phyloP scores from a whole-genome alignment of 805 yeast species.

The Deakozyma indianensis region DNA sequence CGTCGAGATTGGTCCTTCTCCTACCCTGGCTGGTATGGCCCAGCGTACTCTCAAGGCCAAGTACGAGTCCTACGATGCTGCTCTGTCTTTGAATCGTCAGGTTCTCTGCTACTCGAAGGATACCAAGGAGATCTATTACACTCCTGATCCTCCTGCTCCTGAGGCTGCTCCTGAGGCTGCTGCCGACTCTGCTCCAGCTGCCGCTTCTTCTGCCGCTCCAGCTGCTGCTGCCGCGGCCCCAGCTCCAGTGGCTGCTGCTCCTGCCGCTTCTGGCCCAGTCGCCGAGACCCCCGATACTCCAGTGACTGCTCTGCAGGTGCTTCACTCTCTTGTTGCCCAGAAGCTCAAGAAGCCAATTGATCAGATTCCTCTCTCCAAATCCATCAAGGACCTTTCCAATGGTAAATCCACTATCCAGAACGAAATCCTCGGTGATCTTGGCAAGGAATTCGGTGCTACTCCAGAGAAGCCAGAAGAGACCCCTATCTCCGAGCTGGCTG shows the following conservation, averaged over 20 bases:
- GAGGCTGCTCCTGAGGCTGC: conserved; percentile 19
- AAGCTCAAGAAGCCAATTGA: conserved; percentile 86
- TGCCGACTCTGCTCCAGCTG: conserved; percentile 29
- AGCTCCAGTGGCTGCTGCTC: conserved; percentile 42
- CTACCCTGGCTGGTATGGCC: conserved; percentile 98
- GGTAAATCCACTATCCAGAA: conserved; percentile 98
- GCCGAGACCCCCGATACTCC: conserved; percentile 83
- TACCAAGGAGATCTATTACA: conserved; percentile 90
- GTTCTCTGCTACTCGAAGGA: conserved; percentile 92
- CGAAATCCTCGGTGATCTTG: conserved; percentile 96
- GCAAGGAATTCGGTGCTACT: conserved; percentile 94
- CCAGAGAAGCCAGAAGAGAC: conserved; percentile 99
- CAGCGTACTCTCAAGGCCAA: conserved; percentile 87
- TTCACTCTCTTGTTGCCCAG: conserved; percentile 88
- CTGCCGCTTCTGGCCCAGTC: conserved; percentile 68
- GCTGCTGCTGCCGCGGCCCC: conserved; percentile 47
- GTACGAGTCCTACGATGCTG: conserved; percentile 96
- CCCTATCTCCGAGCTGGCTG: conserved; percentile 91
- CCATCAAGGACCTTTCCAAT: conserved; percentile 93
- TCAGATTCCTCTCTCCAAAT: conserved; percentile 74
- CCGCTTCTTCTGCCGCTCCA: conserved; percentile 42
- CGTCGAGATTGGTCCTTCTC: conserved; percentile 98
- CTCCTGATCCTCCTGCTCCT: conserved; percentile 28
- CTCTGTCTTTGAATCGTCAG: conserved; percentile 82
- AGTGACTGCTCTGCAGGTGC: conserved; percentile 63